phyloP scores from a whole-genome alignment of 352 stramenopile genomes.

The Globisporangium perplexum region DNA sequence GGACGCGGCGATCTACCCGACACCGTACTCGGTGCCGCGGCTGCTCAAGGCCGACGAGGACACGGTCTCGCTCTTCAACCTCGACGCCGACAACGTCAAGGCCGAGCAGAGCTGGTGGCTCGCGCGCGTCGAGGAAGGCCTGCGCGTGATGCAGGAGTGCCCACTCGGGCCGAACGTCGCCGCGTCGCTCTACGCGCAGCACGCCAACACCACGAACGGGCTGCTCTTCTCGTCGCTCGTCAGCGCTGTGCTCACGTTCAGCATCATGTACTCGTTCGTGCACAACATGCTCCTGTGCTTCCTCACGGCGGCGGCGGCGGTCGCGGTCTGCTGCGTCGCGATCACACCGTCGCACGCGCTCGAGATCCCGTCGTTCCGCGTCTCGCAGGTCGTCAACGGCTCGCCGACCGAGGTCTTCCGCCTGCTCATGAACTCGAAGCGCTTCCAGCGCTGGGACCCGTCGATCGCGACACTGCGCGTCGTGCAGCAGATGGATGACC shows the following conservation, averaged over 20 bases:
- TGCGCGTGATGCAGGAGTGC: slow-evolving; percentile 86
- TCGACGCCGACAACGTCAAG: slow-evolving; percentile 81
- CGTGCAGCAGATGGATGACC: slow-evolving; percentile 82
- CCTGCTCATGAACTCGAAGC: slow-evolving; percentile 81
- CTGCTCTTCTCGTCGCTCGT: slow-evolving; percentile 60
- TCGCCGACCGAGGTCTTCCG: slow-evolving; percentile 80
- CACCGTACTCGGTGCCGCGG: slow-evolving; percentile 50
- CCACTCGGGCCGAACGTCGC: slow-evolving; percentile 73
- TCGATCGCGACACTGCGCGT: slow-evolving; percentile 77
- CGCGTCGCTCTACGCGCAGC: slow-evolving; percentile 75
- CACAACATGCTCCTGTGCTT: slow-evolving; percentile 82
- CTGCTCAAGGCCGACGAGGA: slow-evolving; percentile 80
- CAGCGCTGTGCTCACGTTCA: slow-evolving; percentile 72
- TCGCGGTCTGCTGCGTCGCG: slow-evolving; percentile 63
- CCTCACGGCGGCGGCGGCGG: slow-evolving; percentile 47
- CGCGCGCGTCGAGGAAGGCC: slow-evolving; percentile 69
- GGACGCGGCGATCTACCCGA: slow-evolving; percentile 71
- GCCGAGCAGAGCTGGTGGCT: slow-evolving; percentile 85
- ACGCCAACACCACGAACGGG: slow-evolving; percentile 69
- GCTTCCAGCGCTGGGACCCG: slow-evolving; percentile 80
- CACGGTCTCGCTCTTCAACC: slow-evolving; percentile 80
- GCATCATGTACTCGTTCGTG: slow-evolving; percentile 84
- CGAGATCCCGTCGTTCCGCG: slow-evolving; percentile 81
- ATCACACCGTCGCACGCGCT: slow-evolving; percentile 62
- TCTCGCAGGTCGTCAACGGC: slow-evolving; percentile 81